phyloP scores from a whole-genome alignment of 768 basidiomycete species.

The Grammothele lineata region DNA sequence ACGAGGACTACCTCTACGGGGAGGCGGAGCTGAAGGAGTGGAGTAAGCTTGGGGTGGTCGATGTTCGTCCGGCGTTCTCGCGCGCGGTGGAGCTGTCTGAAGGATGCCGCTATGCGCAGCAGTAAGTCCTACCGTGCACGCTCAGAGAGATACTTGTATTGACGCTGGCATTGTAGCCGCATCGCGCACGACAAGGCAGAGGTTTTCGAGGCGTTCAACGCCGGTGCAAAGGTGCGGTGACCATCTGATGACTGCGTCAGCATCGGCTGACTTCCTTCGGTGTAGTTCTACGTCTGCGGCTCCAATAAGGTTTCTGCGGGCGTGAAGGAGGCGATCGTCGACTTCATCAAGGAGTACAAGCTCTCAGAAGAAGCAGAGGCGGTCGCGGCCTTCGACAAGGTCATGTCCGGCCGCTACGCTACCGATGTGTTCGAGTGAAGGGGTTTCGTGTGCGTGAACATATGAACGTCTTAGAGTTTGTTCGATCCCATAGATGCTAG shows the following conservation, averaged over 20 bases:
- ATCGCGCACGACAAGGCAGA: slow-evolving; percentile 35
- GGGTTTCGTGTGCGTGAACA: too few relatives aligned
- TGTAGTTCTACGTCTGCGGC: slow-evolving; percentile 38
- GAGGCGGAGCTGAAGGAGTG: slow-evolving; percentile 36
- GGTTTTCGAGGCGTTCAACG: slow-evolving; percentile 25
- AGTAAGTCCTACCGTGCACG: slow-evolving; percentile 4
- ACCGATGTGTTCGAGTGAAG: slow-evolving; percentile 43
- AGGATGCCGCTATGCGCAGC: slow-evolving; percentile 16
- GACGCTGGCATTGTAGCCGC: slow-evolving; percentile 26
- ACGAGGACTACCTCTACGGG: slow-evolving; percentile 38
- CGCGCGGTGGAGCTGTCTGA: slow-evolving; percentile 10
- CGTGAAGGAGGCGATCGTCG: slow-evolving; percentile 31
- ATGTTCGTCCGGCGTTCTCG: slow-evolving; percentile 39
- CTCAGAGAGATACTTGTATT: background rate
- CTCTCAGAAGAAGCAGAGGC: slow-evolving; percentile 17
- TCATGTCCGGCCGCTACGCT: slow-evolving; percentile 34
- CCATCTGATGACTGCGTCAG: background rate
- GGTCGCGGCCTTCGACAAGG: slow-evolving; percentile 23
- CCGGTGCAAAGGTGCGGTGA: slow-evolving; percentile 29
- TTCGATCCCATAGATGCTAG: too few relatives aligned
- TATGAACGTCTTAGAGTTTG: too few relatives aligned
- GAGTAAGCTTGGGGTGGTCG: slow-evolving; percentile 36
- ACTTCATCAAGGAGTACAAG: slow-evolving; percentile 27
- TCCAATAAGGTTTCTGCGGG: slow-evolving; percentile 32
- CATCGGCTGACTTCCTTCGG: background rate